Base-by-base conservation (phyloP, 257 asterid species). In the Capsicum rhomboideum region DNA sequence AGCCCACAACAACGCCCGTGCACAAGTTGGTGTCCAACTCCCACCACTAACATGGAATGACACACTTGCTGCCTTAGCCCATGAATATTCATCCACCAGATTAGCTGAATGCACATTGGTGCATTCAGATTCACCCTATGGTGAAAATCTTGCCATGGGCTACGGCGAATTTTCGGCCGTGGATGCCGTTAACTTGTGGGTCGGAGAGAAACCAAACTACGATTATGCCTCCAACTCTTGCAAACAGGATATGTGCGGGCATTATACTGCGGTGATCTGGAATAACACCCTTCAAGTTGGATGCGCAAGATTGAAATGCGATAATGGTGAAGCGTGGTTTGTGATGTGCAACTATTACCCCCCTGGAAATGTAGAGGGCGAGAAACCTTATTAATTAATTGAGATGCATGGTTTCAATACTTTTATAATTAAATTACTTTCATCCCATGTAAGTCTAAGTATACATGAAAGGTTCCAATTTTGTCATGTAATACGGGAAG, bases 181-280 rank as follows among this genome's bases (percentile, higher is more conserved):
- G 0, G 84, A 88, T 16, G 85, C 87, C 0, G 87, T 83, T 11
- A 74, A 72, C 1, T 0, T 85, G 63, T 88, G 90, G 90, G 87
- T 84, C 0, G 84, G 61, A 2, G 90, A 88, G 79, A 79, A 52
- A 46, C 6, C 21, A 0, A 42, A 50, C 28, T 87, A 87, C 28
- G 50, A 83, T 10, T 80, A 85, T 55, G 8, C 0, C 0, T 61
- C 85, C 16, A 85, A 88, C 49, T 26, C 85, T 0, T 88, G 90
- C 29, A 50, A 10, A 0, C 7, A 29, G 0, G 86, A 49, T 0
- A 14, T 49, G 37, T 85, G 90, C 21, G 82, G 81, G 40, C 89
- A 84, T 84, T 87, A 87, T 81, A 84, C 89, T 1, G 87, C 84
- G 42, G 6, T 87, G 11, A 71, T 87, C 17, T 87, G 89, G 87